Conservation (phyloP, 352 stramenopile species). For the Aphanomyces cochlioides region DNA sequence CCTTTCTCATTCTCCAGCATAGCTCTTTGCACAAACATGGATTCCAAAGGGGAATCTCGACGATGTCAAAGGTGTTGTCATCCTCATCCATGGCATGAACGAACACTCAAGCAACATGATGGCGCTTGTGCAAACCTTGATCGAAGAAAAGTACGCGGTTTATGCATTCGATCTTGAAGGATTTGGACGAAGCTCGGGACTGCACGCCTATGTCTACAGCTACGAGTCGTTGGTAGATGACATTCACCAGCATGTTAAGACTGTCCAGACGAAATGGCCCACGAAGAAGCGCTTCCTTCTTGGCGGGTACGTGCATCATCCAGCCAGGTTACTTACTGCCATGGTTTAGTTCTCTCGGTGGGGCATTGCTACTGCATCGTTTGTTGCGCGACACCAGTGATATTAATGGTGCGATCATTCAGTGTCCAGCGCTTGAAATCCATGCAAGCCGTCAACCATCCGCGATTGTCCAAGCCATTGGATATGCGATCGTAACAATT, state of each 20-base stretch:
- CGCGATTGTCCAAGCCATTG: constrained; percentile 10
- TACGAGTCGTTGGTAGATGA: constrained; percentile 13
- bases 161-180: constrained; percentile 27
- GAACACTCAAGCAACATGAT: constrained; percentile 27
- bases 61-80: constrained; percentile 17
- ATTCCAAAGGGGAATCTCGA: neutral
- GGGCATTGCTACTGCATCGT: constrained; percentile 19
- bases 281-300: constrained; percentile 21
- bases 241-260: constrained; percentile 17
- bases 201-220: constrained; percentile 18
- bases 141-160: constrained; percentile 8
- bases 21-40: constrained; percentile 28
- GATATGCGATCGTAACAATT: neutral
- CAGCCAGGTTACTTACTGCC: neutral
- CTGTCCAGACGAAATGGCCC: constrained; percentile 9
- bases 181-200: constrained; percentile 25
- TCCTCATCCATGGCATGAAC: constrained; percentile 25
- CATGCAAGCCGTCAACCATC: constrained; percentile 15
- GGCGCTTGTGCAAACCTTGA: neutral
- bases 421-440: constrained; percentile 21
- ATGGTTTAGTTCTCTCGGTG: constrained; percentile 19
- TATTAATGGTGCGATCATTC: constrained; percentile 20
- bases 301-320: constrained; percentile 18
- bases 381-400: neutral
- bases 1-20: neutral